Conservation (phyloP, 2,329 filamentous ascomycete genomes). For the Neonectria magnoliae region DNA sequence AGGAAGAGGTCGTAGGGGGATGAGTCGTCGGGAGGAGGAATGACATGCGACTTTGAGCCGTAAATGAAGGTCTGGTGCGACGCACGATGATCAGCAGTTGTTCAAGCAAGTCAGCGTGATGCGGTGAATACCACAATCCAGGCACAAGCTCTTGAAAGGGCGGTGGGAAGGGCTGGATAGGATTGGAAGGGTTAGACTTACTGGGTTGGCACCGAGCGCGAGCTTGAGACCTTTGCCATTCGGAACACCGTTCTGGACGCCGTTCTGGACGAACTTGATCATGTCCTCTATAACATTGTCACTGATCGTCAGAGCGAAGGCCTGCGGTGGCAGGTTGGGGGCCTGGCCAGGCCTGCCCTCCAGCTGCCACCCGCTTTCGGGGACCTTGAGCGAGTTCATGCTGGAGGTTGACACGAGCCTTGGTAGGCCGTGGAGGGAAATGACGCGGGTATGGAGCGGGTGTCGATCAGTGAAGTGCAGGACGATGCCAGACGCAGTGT, state of each 20-base stretch:
- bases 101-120: neutral
- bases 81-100: conserved; percentile 28
- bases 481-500: conserved; percentile 24
- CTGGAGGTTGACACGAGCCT: conserved; percentile 44
- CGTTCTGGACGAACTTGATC: conserved; percentile 65
- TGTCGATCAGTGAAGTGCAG: conserved; percentile 37
- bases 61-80: conserved; percentile 62
- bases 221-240: conserved; percentile 66
- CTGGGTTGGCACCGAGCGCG: conserved; percentile 66
- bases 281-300: conserved; percentile 69
- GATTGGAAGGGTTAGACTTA: conserved; percentile 54
- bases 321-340: conserved; percentile 61
- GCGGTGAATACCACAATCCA: neutral
- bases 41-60: conserved; percentile 60
- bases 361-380: conserved; percentile 67
- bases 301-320: conserved; percentile 67
- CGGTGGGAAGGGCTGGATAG: conserved; percentile 29
- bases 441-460: conserved; percentile 39
- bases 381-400: conserved; percentile 66
- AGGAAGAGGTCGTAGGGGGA: conserved; percentile 67
- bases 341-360: conserved; percentile 59
- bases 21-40: conserved; percentile 56
- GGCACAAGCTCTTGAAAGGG: neutral
- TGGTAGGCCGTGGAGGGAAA: conserved; percentile 42
- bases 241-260: too few relatives aligned